These are phyloP conservation scores for Blastomyces silverae DNA, from an alignment of 2,329 filamentous ascomycete genomes.

Conservation along the genomic window DNA sequence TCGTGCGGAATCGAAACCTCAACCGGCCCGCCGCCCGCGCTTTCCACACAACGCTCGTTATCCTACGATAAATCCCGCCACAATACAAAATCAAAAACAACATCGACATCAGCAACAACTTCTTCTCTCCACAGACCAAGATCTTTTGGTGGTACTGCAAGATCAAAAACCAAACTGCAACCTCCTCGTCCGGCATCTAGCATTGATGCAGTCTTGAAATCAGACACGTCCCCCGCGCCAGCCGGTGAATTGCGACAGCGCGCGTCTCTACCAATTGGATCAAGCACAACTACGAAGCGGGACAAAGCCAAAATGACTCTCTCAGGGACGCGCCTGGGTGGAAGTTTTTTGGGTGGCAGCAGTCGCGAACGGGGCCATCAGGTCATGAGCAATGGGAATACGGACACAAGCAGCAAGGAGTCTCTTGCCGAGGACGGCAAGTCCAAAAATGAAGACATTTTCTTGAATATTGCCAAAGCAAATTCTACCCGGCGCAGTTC, in stretches of 20 bases:
- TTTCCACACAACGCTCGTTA: conserved; percentile 42
- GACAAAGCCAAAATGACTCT: conserved; percentile 11
- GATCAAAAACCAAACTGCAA: conserved; percentile 19
- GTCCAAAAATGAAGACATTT: conserved; percentile 41
- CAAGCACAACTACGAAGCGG: not conserved
- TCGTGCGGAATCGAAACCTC: conserved; percentile 47
- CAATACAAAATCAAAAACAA: not conserved
- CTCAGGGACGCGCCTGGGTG: conserved; percentile 21
- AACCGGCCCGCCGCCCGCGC: conserved; percentile 46
- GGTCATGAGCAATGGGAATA: not conserved
- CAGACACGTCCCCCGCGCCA: conserved; percentile 27
- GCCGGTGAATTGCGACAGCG: conserved; percentile 25
- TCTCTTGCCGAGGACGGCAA: conserved; percentile 35
- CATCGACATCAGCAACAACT: conserved; percentile 6
- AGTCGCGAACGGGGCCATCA: conserved; percentile 8
- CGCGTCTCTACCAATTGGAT: conserved; percentile 10
- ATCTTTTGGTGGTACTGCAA: conserved; percentile 16
- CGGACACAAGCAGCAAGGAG: conserved; percentile 26
- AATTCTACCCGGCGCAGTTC: conserved; percentile 37
- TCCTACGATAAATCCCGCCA: conserved; percentile 33
- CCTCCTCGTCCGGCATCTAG: conserved; percentile 15
- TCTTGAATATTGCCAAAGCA: conserved; percentile 43
- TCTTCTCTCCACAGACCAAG: conserved; percentile 16
- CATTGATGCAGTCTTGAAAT: conserved; percentile 26
- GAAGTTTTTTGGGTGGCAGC: conserved; percentile 24